phyloP scores from a whole-genome alignment of 2,329 filamentous ascomycete species.

The Calonectria fujianensis region DNA sequence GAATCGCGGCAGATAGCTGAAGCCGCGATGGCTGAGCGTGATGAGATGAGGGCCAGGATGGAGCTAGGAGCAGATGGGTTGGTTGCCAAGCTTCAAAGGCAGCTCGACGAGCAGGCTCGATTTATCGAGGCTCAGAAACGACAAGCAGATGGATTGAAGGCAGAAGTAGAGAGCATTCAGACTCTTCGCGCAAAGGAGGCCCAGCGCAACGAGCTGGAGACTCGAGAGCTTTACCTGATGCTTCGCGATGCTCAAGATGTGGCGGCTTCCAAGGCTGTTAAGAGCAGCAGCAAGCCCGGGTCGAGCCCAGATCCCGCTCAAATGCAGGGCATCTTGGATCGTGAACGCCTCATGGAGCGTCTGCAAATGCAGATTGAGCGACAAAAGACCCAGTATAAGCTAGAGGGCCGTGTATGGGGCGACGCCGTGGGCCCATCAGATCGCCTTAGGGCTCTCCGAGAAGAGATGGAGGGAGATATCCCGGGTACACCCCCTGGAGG shows the following conservation, averaged over 20 bases:
- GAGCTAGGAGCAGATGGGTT: constrained; percentile 95
- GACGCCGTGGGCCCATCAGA: constrained; percentile 91
- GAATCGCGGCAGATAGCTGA: constrained; percentile 95
- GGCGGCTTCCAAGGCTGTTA: constrained; percentile 86
- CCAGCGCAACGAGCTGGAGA: constrained; percentile 96
- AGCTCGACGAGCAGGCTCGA: constrained; percentile 92
- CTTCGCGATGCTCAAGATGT: constrained; percentile 97
- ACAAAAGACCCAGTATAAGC: constrained; percentile 97
- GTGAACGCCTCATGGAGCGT: constrained; percentile 93
- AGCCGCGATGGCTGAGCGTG: constrained; percentile 94
- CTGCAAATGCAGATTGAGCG: constrained; percentile 96
- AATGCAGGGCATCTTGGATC: constrained; percentile 94
- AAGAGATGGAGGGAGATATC: constrained; percentile 88
- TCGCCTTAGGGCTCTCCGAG: constrained; percentile 90
- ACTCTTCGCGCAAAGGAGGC: constrained; percentile 91
- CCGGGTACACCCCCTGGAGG: constrained; percentile 68
- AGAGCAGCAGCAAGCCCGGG: constrained; percentile 70
- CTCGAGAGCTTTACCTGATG: constrained; percentile 97
- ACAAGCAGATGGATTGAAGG: constrained; percentile 91
- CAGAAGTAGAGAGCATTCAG: constrained; percentile 91
- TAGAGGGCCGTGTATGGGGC: constrained; percentile 94
- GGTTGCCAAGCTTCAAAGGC: constrained; percentile 93
- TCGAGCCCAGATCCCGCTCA: constrained; percentile 81
- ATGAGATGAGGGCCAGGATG: constrained; percentile 92
- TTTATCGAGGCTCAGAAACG: constrained; percentile 93